phyloP scores from a whole-genome alignment of 148 eudicot species.

The Rhododendron kiyosumense region DNA sequence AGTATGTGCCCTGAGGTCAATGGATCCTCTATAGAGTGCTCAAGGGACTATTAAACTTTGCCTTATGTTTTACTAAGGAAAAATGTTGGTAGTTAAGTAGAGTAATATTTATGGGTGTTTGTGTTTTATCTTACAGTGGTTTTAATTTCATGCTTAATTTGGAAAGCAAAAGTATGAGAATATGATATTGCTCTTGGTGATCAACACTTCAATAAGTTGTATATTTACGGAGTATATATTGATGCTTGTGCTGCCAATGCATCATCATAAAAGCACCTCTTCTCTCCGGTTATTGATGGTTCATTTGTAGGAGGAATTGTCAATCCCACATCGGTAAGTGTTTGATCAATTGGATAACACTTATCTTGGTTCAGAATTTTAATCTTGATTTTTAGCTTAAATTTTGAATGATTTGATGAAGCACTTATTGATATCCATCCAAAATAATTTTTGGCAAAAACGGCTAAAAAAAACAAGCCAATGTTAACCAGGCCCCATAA shows the following conservation, averaged over 20 bases:
- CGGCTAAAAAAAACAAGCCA: neutral
- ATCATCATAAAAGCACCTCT: neutral
- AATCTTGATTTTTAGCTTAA: neutral
- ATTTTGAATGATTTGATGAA: neutral
- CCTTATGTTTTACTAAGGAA: neutral
- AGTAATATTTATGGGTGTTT: conserved; percentile 7
- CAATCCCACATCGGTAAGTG: neutral
- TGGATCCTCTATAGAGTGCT: neutral
- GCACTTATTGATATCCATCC: neutral
- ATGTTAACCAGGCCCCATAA: neutral
- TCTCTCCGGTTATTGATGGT: neutral
- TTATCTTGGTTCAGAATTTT: neutral
- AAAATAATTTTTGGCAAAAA: neutral
- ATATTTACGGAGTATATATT: neutral
- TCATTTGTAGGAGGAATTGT: neutral
- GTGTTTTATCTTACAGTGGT: neutral
- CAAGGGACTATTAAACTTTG: neutral
- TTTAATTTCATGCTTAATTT: neutral
- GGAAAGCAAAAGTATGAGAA: conserved; percentile 9
- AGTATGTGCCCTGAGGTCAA: conserved; percentile 28
- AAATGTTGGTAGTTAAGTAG: neutral
- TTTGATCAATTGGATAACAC: neutral
- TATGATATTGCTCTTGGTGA: conserved; percentile 2
- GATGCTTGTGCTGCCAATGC: neutral
- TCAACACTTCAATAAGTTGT: conserved; percentile 9